Evolutionary conservation across 768 basidiomycete species (phyloP).

Genomic region (Phlebiopsis gigantea): DNA sequence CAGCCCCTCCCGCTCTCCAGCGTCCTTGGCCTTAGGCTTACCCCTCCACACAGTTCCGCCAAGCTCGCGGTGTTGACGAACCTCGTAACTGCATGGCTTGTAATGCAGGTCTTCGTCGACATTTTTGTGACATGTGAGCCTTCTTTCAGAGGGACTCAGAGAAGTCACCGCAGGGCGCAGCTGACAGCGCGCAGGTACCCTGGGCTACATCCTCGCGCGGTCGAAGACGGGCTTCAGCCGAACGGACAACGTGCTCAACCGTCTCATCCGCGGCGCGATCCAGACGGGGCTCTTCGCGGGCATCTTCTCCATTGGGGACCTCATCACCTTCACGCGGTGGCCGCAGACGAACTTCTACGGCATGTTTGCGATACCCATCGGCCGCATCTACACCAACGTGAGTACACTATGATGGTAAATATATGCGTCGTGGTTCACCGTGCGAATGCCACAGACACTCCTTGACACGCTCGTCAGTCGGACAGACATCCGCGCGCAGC

Average conservation of each 20-base stretch:
- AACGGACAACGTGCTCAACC: constrained; percentile 48
- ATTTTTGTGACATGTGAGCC: constrained; percentile 39
- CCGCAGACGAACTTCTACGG: constrained; percentile 29
- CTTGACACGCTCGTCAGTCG: constrained; percentile 41
- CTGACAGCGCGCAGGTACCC: constrained; percentile 16
- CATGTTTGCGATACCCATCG: constrained; percentile 36
- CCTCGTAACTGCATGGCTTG: constrained; percentile 42
- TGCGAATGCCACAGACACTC: constrained; percentile 29
- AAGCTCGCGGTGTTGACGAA: constrained; percentile 36
- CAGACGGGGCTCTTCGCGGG: constrained; percentile 51
- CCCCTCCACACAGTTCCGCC: constrained; percentile 28
- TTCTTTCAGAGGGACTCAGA: not conserved
- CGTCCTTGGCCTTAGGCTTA: not conserved
- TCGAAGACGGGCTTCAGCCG: constrained; percentile 46
- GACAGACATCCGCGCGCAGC: constrained; percentile 26
- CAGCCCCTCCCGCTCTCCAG: constrained; percentile 13
- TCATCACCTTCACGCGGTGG: constrained; percentile 31
- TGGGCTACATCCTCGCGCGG: constrained; percentile 31
- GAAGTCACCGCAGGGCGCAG: not conserved
- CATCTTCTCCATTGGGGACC: constrained; percentile 45
- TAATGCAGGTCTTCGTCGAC: constrained; percentile 40
- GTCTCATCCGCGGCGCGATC: constrained; percentile 48
- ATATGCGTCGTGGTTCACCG: not conserved
- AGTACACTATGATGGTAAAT: constrained; percentile 13
- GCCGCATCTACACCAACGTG: constrained; percentile 44